Evolutionary conservation across 2,329 filamentous ascomycete genomes (phyloP).

Genomic region (Rosellinia necatrix): DNA sequence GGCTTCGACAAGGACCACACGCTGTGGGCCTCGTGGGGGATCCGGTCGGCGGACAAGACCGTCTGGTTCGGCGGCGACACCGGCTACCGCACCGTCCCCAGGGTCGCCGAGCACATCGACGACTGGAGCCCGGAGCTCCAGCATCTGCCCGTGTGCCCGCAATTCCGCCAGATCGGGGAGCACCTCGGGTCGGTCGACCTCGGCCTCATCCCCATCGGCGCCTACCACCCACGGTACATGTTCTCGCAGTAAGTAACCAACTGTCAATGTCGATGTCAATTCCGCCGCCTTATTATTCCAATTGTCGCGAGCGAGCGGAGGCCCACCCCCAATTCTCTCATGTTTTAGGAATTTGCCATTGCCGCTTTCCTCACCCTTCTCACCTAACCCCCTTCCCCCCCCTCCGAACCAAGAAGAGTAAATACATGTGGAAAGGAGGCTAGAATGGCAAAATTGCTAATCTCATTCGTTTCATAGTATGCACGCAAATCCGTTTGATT

Average conservation of each 20-base stretch:
- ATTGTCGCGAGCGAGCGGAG: too few species aligned
- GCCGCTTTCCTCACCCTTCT: too few species aligned
- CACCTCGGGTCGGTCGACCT: constrained; percentile 86
- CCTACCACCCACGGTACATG: constrained; percentile 73
- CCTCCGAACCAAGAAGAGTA: too few species aligned
- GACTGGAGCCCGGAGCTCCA: constrained; percentile 73
- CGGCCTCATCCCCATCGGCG: constrained; percentile 90
- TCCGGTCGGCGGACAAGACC: constrained; percentile 72
- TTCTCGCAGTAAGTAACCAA: constrained; percentile 66
- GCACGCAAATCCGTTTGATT: constrained; percentile 86
- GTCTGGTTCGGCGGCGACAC: constrained; percentile 92
- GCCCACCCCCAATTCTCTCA: too few species aligned
- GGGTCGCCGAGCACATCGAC: constrained; percentile 63
- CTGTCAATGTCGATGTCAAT: not conserved
- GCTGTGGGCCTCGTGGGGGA: constrained; percentile 86
- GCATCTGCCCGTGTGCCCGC: constrained; percentile 74
- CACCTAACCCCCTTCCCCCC: too few species aligned
- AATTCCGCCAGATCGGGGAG: constrained; percentile 82
- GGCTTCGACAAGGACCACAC: constrained; percentile 74
- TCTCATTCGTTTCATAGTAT: constrained; percentile 46
- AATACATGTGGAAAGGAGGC: too few species aligned
- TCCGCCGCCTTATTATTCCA: not conserved
- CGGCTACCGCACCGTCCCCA: constrained; percentile 80
- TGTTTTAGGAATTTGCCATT: too few species aligned
- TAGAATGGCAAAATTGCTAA: constrained; percentile 4